Evolutionary conservation across 306 rosid species (phyloP), one percentile per base, ranked within the genome.

Genomic region (Inga oerstediana): DNA sequence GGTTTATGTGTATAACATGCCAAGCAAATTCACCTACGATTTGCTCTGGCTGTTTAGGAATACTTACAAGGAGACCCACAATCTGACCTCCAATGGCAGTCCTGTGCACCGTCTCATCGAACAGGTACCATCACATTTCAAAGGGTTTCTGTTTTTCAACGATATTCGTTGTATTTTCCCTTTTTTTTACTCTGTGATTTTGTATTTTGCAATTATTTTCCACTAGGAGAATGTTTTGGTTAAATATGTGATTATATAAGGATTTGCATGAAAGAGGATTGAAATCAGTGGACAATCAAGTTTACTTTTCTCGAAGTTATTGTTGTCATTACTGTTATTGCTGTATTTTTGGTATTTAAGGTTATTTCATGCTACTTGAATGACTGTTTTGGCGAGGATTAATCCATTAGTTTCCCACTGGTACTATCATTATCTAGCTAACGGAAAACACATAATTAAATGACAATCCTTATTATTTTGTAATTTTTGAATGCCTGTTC

Each of bases 51-150:
- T 92, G 73, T 95, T 95, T 86, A 64, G 74, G 15, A 87, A 86
- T 11, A 84, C 92, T 3, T 95, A 93, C 72, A 83, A 69, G 62
- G 91, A 88, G 12, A 95, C 98, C 51, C 89, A 90, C 44, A 93
- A 95, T 86, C 94, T 95, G 79, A 95, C 98, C 87, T 95, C 98
- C 12, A 95, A 95, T 71, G 98, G 98, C 24, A 92, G 98, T 85
- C 99, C 99, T 73, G 94, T 95, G 32, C 99, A 95, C 85, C 96
- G 99, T 65, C 97, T 95, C 74, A 84, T 95, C 85, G 96, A 92
- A 80, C 98, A 95, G 98, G 98, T 91, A 67, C 22, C 45, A 16
- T 43, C 9, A 0, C 71, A 30, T 19, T 24, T 72, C 14, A 16
- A 0, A 0, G 8, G 11, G 30, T 52, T 65, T 65, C 24, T 8